Percentiles rank a stretch among this genome's conserved stretches.
Evolutionary conservation across 768 basidiomycete species (phyloP).

Genomic region (Suillus occidentalis): DNA sequence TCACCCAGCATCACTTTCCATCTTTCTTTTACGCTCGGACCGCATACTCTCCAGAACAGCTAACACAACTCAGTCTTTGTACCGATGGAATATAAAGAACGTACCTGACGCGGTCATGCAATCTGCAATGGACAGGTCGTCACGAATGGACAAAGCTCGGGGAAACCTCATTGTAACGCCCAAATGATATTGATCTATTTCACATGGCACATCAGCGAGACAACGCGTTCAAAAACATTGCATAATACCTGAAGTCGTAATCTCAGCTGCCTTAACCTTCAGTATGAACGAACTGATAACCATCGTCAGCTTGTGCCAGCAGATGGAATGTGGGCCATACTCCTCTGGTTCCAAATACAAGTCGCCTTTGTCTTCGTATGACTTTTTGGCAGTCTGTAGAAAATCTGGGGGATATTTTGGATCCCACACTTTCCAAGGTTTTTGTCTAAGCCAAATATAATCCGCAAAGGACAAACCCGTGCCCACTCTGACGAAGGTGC

Average conservation of each 20-base stretch:
- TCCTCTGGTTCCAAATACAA: slow-evolving; percentile 88
- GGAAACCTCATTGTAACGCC: slow-evolving; percentile 95
- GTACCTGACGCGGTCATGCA: slow-evolving; percentile 71
- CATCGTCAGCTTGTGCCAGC: neutral
- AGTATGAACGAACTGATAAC: slow-evolving; percentile 82
- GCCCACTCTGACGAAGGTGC: slow-evolving; percentile 87
- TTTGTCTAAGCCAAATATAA: slow-evolving; percentile 79
- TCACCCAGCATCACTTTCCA: slow-evolving; percentile 60
- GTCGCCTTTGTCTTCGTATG: slow-evolving; percentile 83
- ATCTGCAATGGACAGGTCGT: slow-evolving; percentile 71
- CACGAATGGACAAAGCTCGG: slow-evolving; percentile 75
- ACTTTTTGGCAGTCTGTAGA: slow-evolving; percentile 56
- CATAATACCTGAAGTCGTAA: slow-evolving; percentile 64
- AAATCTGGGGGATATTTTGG: slow-evolving; percentile 72
- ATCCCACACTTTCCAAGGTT: slow-evolving; percentile 84
- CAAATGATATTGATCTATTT: slow-evolving; percentile 75
- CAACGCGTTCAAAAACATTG: slow-evolving; percentile 4
- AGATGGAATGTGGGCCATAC: slow-evolving; percentile 40
- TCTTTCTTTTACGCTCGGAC: slow-evolving; percentile 71
- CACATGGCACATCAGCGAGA: neutral
- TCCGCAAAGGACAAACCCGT: slow-evolving; percentile 85
- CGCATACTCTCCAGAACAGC: slow-evolving; percentile 61
- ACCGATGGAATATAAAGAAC: slow-evolving; percentile 1
- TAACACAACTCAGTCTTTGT: slow-evolving; percentile 24
- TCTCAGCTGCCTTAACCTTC: slow-evolving; percentile 92